phyloP scores from a whole-genome alignment of 495 filamentous ascomycete genomes.

The Choiromyces venosus region DNA sequence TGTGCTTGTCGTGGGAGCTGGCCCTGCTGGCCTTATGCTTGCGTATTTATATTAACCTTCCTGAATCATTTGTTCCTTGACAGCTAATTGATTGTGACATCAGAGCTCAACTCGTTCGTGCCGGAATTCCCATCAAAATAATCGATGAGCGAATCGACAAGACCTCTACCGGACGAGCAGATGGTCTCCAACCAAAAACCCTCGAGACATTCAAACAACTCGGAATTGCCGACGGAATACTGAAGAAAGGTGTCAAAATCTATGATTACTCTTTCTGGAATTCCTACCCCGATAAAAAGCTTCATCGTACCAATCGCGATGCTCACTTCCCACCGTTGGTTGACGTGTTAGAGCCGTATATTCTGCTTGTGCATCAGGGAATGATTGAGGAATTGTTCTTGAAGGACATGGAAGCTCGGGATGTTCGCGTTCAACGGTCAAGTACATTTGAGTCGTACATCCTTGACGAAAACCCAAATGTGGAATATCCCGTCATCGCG shows the following conservation, averaged over 20 bases:
- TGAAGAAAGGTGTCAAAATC: conserved; percentile 59
- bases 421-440: conserved; percentile 54
- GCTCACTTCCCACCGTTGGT: conserved; percentile 67
- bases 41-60: conserved; percentile 45
- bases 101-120: conserved; percentile 61
- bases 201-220: conserved; percentile 69
- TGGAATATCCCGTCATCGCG: conserved; percentile 48
- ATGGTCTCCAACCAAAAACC: conserved; percentile 73
- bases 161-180: conserved; percentile 67
- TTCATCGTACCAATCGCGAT: conserved; percentile 62
- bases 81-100: not conserved
- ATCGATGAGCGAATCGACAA: conserved; percentile 66
- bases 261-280: conserved; percentile 73
- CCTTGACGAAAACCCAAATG: conserved; percentile 49
- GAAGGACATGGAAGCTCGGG: conserved; percentile 56
- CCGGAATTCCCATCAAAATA: conserved; percentile 62
- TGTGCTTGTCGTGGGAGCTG: conserved; percentile 65
- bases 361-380: conserved; percentile 67
- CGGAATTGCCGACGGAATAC: conserved; percentile 57
- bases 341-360: conserved; percentile 65
- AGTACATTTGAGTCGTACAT: conserved; percentile 55
- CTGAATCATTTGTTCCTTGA: conserved; percentile 5
- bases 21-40: conserved; percentile 65
- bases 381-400: conserved; percentile 66
- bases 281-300: conserved; percentile 51